Base-by-base conservation (phyloP, 2,329 filamentous ascomycete genomes). In the Cladosporium sp. region DNA sequence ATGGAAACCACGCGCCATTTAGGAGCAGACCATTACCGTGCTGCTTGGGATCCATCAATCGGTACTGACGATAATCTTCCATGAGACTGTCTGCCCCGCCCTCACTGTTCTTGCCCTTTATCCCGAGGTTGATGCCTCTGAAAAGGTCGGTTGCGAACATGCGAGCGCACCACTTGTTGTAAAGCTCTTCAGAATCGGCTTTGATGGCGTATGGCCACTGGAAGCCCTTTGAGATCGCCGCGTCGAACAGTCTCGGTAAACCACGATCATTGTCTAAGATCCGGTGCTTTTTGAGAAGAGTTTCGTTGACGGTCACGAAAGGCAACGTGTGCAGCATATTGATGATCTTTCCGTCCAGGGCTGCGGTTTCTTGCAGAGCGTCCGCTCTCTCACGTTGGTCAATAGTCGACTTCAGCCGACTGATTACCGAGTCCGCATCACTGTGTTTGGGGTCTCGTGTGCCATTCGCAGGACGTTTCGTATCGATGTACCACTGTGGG, bases 1-100 rank as follows among this genome's bases (percentile, higher is more conserved):
- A 69, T 0, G 80, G 78, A 72, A 73, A 83, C 80, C 80, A 83
- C 31, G 75, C 72, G 0, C 76, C 75, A 9, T 73, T 70, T 1
- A 75, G 61, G 1, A 77, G 65, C 3, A 68, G 44, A 2, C 68
- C 69, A 9, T 72, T 60, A 2, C 75, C 75, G 37, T 68, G 63
- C 49, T 66, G 68, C 4, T 68, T 69, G 3, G 11, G 56, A 52
- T 40, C 70, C 67, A 13, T 57, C 56, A 32, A 54, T 10, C 48
- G 34, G 48, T 64, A 14, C 61, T 60, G 28, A 63, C 63, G 42
- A 3, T 59, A 46, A 9, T 48, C 40, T 3, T 44, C 46, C 9
- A n/a, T 49, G 2, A 55, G 33, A 3, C 53, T 62, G 49, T 59
- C 55, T 11, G 50, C 44, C 8, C 31, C 22, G 13, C n/a, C 32